Percentiles rank a stretch among this genome's conserved stretches.
phyloP scores from a whole-genome alignment of 805 yeast species.

The Spathaspora hagerdaliae region DNA sequence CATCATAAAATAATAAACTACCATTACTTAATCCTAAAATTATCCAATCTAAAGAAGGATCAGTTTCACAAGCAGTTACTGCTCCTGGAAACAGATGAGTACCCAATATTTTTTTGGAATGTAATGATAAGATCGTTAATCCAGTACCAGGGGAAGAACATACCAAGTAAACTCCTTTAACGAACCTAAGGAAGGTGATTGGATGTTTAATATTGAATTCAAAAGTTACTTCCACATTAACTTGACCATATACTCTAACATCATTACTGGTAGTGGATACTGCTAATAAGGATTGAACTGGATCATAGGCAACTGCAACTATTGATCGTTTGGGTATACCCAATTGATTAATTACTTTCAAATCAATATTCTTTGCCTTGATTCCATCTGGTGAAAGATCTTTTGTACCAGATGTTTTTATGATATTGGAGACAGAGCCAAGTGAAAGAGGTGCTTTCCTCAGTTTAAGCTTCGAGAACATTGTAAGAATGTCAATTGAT shows the following conservation, averaged over 20 bases:
- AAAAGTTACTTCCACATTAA: slow-evolving; percentile 68
- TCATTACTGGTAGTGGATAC: slow-evolving; percentile 68
- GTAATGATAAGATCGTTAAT: slow-evolving; percentile 67
- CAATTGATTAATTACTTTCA: slow-evolving; percentile 26
- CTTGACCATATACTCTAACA: slow-evolving; percentile 79
- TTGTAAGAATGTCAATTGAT: slow-evolving; percentile 4
- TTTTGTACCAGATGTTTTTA: slow-evolving; percentile 27
- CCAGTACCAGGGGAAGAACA: slow-evolving; percentile 59
- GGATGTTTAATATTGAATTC: slow-evolving; percentile 47
- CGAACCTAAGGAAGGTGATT: slow-evolving; percentile 56
- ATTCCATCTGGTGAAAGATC: slow-evolving; percentile 31
- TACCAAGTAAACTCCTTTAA: slow-evolving; percentile 78
- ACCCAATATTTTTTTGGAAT: slow-evolving; percentile 56
- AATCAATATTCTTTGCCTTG: slow-evolving; percentile 23
- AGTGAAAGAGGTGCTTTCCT: slow-evolving; percentile 41
- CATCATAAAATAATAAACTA: slow-evolving; percentile 64
- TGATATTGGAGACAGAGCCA: slow-evolving; percentile 37
- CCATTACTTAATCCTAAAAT: slow-evolving; percentile 81
- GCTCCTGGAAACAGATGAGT: slow-evolving; percentile 60
- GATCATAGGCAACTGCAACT: slow-evolving; percentile 73
- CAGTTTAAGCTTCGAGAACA: slow-evolving; percentile 37
- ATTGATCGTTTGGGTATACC: slow-evolving; percentile 55
- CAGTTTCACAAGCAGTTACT: slow-evolving; percentile 68
- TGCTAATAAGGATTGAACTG: slow-evolving; percentile 83
- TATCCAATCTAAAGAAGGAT: slow-evolving; percentile 87